Base-by-base conservation (phyloP, 805 yeast species). In the Dipodascus albidus region DNA sequence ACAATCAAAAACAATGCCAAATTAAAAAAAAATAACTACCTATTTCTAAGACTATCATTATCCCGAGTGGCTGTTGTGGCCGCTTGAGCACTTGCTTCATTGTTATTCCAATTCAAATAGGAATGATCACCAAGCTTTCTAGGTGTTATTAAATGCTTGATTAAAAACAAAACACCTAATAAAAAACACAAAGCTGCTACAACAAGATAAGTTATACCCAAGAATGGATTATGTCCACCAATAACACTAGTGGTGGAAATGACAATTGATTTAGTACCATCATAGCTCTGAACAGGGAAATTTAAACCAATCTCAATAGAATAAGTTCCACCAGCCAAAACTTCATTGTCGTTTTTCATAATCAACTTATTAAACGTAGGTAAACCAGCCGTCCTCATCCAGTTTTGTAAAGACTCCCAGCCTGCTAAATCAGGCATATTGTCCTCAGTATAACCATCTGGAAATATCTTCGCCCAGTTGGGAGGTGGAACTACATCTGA, bases 341-440 rank as follows among this genome's bases (percentile, higher is more conserved):
- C 62, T 0, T 71, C 71, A 1, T 79, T 72, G 55, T 80, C 83
- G 68, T 87, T 90, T 60, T 85, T 80, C 49, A 84, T 76, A 47
- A 89, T 90, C 38, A 89, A 70, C 65, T 93, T 91, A 74, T 85
- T 81, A 64, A 93, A 91, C 11, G 84, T 80, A 23, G 98, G 95
- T 57, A 91, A 73, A 0, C 95, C 96, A 0, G 98, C 96, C 1
- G 97, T 89, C 62, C 95, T 80, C 97, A 91, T 91, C 99, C 99
- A 91, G 67, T 89, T 91, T 72, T 89, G 96, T 61, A 91, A 78
- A 59, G 82, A 82, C 64, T 87, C 91, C 88, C 93, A 82, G 38
- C 70, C 65, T 1, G 86, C 75, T 50, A 91, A 65, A 64, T 86
- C 83, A 2, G 95, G 96, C 56, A 91, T 61, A 66, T 87, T 88